Conservation (phyloP, 345 rosid species). For the Eucalyptus coolabah region DNA sequence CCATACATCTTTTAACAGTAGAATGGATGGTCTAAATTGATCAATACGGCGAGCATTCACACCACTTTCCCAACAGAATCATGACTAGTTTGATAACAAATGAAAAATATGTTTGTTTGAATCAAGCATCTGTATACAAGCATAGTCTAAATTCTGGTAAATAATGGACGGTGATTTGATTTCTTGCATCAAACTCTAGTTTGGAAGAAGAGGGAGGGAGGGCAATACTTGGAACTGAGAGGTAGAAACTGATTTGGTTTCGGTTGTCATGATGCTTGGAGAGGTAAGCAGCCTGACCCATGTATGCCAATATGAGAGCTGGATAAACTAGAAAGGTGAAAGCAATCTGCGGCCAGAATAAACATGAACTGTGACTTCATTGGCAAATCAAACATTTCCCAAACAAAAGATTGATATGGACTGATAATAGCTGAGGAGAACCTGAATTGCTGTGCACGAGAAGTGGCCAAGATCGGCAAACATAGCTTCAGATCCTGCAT, state of each 20-base stretch:
- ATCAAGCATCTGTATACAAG: background rate
- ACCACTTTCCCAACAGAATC: background rate
- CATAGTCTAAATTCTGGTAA: background rate
- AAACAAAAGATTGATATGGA: background rate
- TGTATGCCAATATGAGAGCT: conserved; percentile 93
- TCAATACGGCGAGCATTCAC: background rate
- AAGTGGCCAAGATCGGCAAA: conserved; percentile 99
- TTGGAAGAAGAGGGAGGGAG: background rate
- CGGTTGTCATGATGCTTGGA: conserved; percentile 70
- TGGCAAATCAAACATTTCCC: background rate
- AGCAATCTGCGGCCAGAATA: conserved; percentile 52
- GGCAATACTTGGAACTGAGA: conserved; percentile 78
- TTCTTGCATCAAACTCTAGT: background rate
- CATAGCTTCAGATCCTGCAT: conserved; percentile 98
- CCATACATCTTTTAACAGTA: background rate
- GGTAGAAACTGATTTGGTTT: conserved; percentile 65
- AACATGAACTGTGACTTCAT: background rate
- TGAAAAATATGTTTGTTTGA: background rate
- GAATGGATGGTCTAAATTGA: background rate
- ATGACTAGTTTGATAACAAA: background rate
- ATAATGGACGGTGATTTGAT: background rate
- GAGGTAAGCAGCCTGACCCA: conserved; percentile 99
- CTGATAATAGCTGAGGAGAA: background rate
- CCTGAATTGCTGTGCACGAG: conserved; percentile 92
- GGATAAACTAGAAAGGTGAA: conserved; percentile 96